Evolutionary conservation across 805 yeast species (phyloP), one percentile per base, ranked within the genome.

Genomic region (Wickerhamomyces rabaulensis): DNA sequence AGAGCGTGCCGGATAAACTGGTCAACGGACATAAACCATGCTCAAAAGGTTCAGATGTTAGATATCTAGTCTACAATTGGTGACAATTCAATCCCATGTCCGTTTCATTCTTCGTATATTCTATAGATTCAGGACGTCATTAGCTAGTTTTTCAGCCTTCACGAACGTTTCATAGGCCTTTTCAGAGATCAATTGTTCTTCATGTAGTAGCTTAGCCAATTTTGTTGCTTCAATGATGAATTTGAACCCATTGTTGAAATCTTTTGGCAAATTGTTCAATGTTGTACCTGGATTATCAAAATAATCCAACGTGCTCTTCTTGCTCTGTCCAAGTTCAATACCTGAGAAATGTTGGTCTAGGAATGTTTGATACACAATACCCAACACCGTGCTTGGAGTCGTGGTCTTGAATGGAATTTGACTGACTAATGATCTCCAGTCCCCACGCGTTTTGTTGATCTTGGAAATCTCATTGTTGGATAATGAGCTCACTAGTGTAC

Each of bases 351-450:
- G 45, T 10, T 20, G 33, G 17, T 61, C 64, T 16, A 62, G 41
- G n/a, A 54, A 40, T 2, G 76, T 66, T 55, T 80, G 80, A 6
- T 76, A 67, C 4, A 83, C 69, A 10, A 84, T 72, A 8, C 87
- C 92, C 56, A 82, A 61, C 13, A 85, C 67, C 1, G 88, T 80
- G 57, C 74, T 83, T 49, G 87, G 83, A 27, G 79, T 62, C 38
- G 70, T 68, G 23, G 60, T 62, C 48, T 70, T 75, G 57, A 86
- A 87, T 10, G 96, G 96, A 43, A 84, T 56, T 49, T 76, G 71
- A 12, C 66, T 56, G 3, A 79, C 76, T 39, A 89, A 63, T 8
- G 66, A 51, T 41, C 71, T 66, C 96, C 96, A 89, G 3, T 76
- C 74, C 16, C 58, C 51, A 52, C 74, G 77, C 5, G 68, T 59